These are phyloP conservation scores for Spathaspora girioi DNA, from an alignment of 805 yeast genomes.

Conservation along the genomic window DNA sequence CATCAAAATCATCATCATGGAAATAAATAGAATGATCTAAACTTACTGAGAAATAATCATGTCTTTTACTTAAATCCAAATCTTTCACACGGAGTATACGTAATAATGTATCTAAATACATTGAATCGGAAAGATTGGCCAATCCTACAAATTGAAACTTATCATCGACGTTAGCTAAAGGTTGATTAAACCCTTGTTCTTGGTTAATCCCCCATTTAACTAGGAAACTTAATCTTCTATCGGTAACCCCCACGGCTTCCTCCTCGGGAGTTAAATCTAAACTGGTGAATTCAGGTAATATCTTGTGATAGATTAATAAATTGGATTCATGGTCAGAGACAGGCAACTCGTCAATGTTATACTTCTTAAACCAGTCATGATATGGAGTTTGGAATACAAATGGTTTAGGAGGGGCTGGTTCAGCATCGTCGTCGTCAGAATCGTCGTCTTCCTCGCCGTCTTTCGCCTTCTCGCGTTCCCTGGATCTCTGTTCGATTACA, in stretches of 20 bases:
- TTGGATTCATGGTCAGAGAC: constrained; percentile 11
- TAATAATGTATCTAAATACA: constrained; percentile 49
- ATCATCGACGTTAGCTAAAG: constrained; percentile 11
- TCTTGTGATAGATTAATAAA: constrained; percentile 19
- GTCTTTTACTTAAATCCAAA: constrained; percentile 15
- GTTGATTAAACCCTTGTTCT: constrained; percentile 11
- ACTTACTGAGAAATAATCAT: constrained; percentile 49
- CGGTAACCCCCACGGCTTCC: constrained; percentile 18
- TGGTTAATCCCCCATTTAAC: constrained; percentile 23
- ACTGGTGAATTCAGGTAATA: constrained; percentile 32
- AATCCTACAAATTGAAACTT: constrained; percentile 48
- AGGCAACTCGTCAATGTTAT: constrained; percentile 12
- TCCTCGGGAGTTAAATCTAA: constrained; percentile 21
- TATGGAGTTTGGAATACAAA: constrained; percentile 32
- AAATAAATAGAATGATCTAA: constrained; percentile 67
- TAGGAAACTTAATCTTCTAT: constrained; percentile 23
- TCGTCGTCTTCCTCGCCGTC: constrained; percentile 23
- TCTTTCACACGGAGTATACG: constrained; percentile 44
- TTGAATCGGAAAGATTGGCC: constrained; percentile 58
- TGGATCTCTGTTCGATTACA: constrained; percentile 18
- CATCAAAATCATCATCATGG: constrained; percentile 50
- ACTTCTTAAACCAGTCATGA: constrained; percentile 28
- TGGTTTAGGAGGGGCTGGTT: constrained; percentile 23
- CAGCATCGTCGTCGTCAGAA: constrained; percentile 23
- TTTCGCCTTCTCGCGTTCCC: constrained; percentile 13